Base-by-base conservation (phyloP, 2,329 filamentous ascomycete genomes). In the Colletotrichum shisoi region DNA sequence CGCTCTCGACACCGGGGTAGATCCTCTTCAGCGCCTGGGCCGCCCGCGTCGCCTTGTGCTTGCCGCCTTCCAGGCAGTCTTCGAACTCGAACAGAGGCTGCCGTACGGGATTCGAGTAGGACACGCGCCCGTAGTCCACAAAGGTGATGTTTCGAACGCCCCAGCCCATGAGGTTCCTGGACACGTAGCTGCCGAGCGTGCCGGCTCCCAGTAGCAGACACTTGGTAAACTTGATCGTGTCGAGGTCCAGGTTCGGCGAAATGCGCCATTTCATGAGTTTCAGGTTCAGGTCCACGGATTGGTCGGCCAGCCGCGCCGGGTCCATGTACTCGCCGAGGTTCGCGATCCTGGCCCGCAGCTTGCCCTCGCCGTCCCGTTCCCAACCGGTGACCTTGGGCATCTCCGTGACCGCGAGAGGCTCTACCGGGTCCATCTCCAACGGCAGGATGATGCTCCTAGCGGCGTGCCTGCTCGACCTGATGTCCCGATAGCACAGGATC, bases 251-350 rank as follows among this genome's bases (percentile, higher is more conserved):
- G 57, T 89, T 89, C 0, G 95, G 95, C 8, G 93, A 92, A 73
- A 99, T 93, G 45, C 95, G 89, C 95, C 95, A 99, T 80, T 97
- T 99, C 89, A 99, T 99, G 65, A 99, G 85, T 79, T 98, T 98
- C 68, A 98, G 83, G 74, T 99, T 99, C 66, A 99, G 84, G 74
- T 99, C 95, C 11, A 98, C 94, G 0, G 94, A 93, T 76, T 96
- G 93, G 75, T 98, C 94, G 24, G 95, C 95, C 19, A 98, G 83
- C 74, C 89, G 89, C 40, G 85, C 83, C 7, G 95, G 94, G 74
- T 99, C 94, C 91, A 99, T 94, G 73, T 97, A 96, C 73, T 95
- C 93, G 21, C 91, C 91, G 9, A 99, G 83, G 73, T 96, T 93
- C 15, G 93, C 92, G 19, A 90, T 85, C 71, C 91, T 89, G 17